These are phyloP conservation scores for Zopfia rhizophila DNA, from an alignment of 2,329 filamentous ascomycete species.

Conservation along the genomic window DNA sequence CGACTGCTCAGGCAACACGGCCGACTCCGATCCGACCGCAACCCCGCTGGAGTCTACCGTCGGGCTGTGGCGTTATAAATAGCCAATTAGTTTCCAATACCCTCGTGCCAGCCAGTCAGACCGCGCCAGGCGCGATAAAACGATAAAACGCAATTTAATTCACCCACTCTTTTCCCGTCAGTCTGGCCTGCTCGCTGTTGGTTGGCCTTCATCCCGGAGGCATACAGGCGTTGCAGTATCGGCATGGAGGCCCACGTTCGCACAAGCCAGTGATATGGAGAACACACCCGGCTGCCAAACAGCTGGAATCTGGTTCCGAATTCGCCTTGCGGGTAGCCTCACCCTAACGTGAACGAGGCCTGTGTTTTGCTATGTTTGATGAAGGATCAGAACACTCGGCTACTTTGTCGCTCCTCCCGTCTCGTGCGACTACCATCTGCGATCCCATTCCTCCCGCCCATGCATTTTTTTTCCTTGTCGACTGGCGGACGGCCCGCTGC, in stretches of 20 bases:
- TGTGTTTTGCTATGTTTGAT: conserved; percentile 10
- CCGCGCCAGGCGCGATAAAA: conserved; percentile 7
- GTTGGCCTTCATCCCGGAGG: conserved; percentile 8
- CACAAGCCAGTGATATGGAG: neutral
- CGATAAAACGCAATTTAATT: conserved; percentile 14
- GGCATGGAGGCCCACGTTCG: conserved; percentile 11
- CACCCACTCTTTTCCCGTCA: conserved; percentile 3
- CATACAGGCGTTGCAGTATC: no score
- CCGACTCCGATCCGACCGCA: no score
- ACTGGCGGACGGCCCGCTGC: neutral
- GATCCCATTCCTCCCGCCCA: conserved; percentile 17
- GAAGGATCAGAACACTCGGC: conserved; percentile 24
- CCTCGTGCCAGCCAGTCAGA: conserved; percentile 5
- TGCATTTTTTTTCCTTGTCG: conserved; percentile 17
- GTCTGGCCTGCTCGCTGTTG: neutral
- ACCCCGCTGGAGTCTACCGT: no score
- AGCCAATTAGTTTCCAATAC: conserved; percentile 4
- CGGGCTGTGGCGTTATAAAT: no score
- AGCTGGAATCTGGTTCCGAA: conserved; percentile 10
- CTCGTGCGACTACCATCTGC: conserved; percentile 3
- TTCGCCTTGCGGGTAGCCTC: conserved; percentile 22
- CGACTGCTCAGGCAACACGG: neutral
- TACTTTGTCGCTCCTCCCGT: conserved; percentile 26
- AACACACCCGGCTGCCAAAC: conserved; percentile 13
- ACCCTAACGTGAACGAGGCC: neutral